A percentile compares a stretch with the other conserved stretches of the same genome.
Conservation (phyloP, 306 rosid genomes). For the Alnus glutinosa region DNA sequence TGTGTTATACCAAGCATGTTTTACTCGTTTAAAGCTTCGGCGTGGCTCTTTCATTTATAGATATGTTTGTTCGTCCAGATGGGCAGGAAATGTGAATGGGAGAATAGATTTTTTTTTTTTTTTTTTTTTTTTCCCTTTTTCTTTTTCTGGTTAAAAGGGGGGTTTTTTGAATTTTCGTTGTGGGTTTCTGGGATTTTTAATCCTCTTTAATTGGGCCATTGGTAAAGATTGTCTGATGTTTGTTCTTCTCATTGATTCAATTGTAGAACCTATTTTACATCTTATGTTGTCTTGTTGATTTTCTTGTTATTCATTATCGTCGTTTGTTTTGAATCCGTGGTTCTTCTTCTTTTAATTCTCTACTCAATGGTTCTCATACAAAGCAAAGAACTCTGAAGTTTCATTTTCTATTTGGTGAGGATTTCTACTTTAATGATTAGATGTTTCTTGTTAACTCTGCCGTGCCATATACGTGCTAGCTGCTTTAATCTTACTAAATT, state of each 20-base stretch:
- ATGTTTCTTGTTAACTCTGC: background rate
- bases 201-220: background rate
- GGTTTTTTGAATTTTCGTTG: background rate
- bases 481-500: background rate
- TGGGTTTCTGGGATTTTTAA: background rate
- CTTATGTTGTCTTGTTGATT: background rate
- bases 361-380: background rate
- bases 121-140: background rate
- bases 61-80: background rate
- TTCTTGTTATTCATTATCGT: background rate
- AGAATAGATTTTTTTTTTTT: background rate
- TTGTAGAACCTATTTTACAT: background rate
- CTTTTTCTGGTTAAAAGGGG: background rate
- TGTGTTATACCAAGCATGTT: conserved; percentile 18
- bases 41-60: conserved; percentile 1
- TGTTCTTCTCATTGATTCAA: background rate
- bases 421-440: background rate
- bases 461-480: background rate
- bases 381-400: background rate
- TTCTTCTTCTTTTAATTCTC: background rate
- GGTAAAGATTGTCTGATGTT: background rate
- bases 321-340: background rate
- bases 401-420: background rate
- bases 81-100: conserved; percentile 6
- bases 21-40: conserved; percentile 7